Base-by-base conservation (phyloP, 176 grass and related monocot genomes). In the Cenchrus fungigraminus region DNA sequence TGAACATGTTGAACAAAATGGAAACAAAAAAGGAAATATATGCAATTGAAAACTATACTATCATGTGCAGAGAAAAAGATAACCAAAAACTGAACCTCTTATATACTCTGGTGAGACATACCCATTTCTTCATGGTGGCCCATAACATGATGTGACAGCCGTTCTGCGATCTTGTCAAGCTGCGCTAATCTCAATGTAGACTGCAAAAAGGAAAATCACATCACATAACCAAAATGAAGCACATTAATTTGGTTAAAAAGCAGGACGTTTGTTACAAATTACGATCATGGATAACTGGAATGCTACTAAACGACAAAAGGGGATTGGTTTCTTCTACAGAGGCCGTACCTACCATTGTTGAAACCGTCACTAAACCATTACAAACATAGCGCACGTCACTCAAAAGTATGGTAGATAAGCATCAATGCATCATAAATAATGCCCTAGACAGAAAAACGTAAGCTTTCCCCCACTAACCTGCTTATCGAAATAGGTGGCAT, bases 41-140 rank as follows among this genome's bases (percentile, higher is more conserved):
- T 71, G 45, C 4, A 40, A 80, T 56, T 43, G 51, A 83, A 83
- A 79, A 31, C n/a, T 79, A 67, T 74, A 14, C 4, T 68, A 60
- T 74, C 44, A n/a, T 12, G 3, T 66, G 61, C 3, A 68, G 51
- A 67, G 9, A 73, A 83, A 83, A 62, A 69, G 65, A 22, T 28
- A 79, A 65, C 12, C 43, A 73, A 82, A 77, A 57, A 73, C 14
- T 17, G 62, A 68, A 81, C 44, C 31, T 74, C 76, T 80, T 68
- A 12, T 66, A 73, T 71, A 73, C 12, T 86, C 57, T 67, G 57
- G 71, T 70, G 75, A 90, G 77, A 83, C 90, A 84, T 94, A 92
- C 97, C 97, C 97, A 99, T 99, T 91, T 96, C 83, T 88, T 99
- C 91, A 90, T 97, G 88, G 49, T 99, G 97, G 54, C 93, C 90